These are phyloP conservation scores for Hypoxylon trugodes DNA, from an alignment of 495 filamentous ascomycete species.

Conservation along the genomic window DNA sequence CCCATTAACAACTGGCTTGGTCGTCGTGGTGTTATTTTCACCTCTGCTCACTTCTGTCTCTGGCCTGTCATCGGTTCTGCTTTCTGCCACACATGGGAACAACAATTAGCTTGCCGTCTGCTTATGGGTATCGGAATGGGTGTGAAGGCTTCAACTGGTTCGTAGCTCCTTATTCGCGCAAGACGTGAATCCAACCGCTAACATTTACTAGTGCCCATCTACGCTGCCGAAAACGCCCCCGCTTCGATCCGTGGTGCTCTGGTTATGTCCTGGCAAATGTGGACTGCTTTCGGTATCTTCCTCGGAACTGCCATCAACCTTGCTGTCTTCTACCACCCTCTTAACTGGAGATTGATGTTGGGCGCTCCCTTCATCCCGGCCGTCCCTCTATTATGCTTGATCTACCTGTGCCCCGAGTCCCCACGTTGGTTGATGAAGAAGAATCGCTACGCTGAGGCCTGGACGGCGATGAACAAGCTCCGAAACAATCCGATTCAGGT, in stretches of 20 bases:
- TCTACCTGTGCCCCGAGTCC: slow-evolving; percentile 79
- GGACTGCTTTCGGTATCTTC: slow-evolving; percentile 85
- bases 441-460: slow-evolving; percentile 68
- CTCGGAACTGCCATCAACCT: slow-evolving; percentile 77
- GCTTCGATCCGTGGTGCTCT: slow-evolving; percentile 77
- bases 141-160: slow-evolving; percentile 59
- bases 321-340: slow-evolving; percentile 61
- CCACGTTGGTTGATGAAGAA: slow-evolving; percentile 73
- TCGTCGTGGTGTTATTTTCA: slow-evolving; percentile 73
- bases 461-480: slow-evolving; percentile 65
- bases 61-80: slow-evolving; percentile 70
- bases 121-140: slow-evolving; percentile 80
- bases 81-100: slow-evolving; percentile 67
- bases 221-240: slow-evolving; percentile 78
- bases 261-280: slow-evolving; percentile 89
- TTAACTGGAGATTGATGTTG: slow-evolving; percentile 79
- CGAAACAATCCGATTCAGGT: slow-evolving; percentile 74
- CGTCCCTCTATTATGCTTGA: slow-evolving; percentile 68
- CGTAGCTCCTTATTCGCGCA: slow-evolving; percentile 1
- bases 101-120: slow-evolving; percentile 69
- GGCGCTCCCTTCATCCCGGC: slow-evolving; percentile 82
- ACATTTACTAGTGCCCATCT: slow-evolving; percentile 70
- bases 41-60: slow-evolving; percentile 70
- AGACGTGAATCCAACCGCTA: slow-evolving; percentile 40
- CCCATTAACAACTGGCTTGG: slow-evolving; percentile 73